Percentiles rank a stretch among this genome's conserved stretches.
Conservation (phyloP, 495 filamentous ascomycete species). For the Neurospora sp. region DNA sequence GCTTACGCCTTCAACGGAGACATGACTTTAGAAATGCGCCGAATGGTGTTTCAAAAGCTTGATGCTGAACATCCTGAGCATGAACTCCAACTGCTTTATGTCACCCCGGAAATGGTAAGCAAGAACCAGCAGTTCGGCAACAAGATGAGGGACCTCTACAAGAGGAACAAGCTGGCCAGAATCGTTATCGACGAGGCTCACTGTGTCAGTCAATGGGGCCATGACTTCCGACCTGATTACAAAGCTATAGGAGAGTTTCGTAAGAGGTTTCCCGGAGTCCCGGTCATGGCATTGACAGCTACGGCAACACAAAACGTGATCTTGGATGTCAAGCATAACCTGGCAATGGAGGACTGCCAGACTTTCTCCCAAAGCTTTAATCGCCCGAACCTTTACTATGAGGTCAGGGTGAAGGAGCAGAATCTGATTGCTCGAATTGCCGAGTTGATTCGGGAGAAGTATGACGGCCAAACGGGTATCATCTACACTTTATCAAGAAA, state of each 20-base stretch:
- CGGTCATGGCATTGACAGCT: conserved; percentile 88
- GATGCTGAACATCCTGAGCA: conserved; percentile 53
- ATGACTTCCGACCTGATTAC: conserved; percentile 97
- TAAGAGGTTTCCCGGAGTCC: conserved; percentile 58
- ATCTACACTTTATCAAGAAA: conserved; percentile 86
- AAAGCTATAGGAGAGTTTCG: conserved; percentile 70
- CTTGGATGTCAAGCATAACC: conserved; percentile 77
- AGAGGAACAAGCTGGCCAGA: conserved; percentile 60
- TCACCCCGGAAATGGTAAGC: conserved; percentile 93
- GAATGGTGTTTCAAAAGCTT: conserved; percentile 50
- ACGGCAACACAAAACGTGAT: conserved; percentile 92
- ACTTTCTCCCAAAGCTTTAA: conserved; percentile 89
- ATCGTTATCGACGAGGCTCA: conserved; percentile 97
- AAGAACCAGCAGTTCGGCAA: conserved; percentile 59
- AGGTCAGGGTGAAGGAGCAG: conserved; percentile 50
- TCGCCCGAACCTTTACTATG: conserved; percentile 80
- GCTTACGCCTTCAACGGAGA: conserved; percentile 76
- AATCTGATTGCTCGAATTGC: conserved; percentile 57
- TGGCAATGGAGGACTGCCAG: conserved; percentile 66
- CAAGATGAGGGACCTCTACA: conserved; percentile 52
- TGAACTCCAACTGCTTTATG: conserved; percentile 74
- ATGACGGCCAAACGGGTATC: conserved; percentile 71
- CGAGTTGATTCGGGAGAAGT: conserved; percentile 54
- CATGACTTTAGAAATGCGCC: conserved; percentile 42
- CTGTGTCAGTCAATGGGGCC: conserved; percentile 98